phyloP scores from a whole-genome alignment of 805 yeast species.

The Zygotorulaspora danielsina region DNA sequence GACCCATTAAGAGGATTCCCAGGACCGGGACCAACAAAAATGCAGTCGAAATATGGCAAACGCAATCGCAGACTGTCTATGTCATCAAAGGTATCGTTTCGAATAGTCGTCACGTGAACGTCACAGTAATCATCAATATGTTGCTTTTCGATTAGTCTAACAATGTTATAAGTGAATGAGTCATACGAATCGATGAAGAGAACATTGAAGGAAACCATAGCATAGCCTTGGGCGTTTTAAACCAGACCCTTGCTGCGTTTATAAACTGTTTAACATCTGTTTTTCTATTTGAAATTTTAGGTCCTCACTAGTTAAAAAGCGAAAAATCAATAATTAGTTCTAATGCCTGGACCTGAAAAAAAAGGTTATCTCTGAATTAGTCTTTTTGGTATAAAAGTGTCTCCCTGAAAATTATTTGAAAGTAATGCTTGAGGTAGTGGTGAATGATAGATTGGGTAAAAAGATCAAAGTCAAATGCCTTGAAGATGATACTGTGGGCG shows the following conservation, averaged over 20 bases:
- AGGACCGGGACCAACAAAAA: slow-evolving; percentile 96
- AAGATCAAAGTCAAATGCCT: slow-evolving; percentile 85
- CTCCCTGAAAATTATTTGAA: too few relatives aligned
- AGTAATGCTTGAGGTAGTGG: slow-evolving; percentile 64
- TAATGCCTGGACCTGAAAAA: too few relatives aligned
- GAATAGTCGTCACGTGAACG: slow-evolving; percentile 36
- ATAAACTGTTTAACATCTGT: background rate
- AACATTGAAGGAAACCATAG: slow-evolving; percentile 21
- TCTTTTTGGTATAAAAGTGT: too few relatives aligned
- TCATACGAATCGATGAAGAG: slow-evolving; percentile 81
- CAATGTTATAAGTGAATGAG: slow-evolving; percentile 84
- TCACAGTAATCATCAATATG: slow-evolving; percentile 31
- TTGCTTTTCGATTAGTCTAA: slow-evolving; percentile 52
- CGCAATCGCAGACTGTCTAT: slow-evolving; percentile 38
- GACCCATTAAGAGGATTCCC: slow-evolving; percentile 66
- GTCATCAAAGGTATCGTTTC: slow-evolving; percentile 36
- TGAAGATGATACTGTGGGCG: slow-evolving; percentile 80
- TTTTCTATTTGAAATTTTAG: background rate
- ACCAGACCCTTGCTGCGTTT: background rate
- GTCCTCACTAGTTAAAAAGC: background rate
- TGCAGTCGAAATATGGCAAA: slow-evolving; percentile 58
- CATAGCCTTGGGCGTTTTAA: background rate
- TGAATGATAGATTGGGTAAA: slow-evolving; percentile 80
- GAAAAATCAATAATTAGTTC: too few relatives aligned
- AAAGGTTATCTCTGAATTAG: too few relatives aligned